Evolutionary conservation across 2,329 filamentous ascomycete genomes (phyloP).

Genomic region (Neurospora crassa): DNA sequence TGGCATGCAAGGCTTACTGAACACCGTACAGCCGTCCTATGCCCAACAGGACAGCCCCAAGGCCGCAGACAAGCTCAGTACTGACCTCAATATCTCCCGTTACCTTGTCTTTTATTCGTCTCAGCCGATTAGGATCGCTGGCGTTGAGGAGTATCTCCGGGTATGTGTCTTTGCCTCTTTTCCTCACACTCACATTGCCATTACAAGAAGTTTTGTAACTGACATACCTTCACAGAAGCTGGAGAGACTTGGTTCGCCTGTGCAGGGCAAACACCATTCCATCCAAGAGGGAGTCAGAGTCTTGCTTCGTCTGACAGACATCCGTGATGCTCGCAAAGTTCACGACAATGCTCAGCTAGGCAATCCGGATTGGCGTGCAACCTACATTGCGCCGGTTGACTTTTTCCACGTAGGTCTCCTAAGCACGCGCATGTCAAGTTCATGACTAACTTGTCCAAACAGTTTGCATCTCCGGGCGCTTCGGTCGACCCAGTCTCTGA

Average conservation of each 20-base stretch:
- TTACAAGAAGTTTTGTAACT: background rate
- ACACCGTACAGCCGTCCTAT: slow-evolving; percentile 10
- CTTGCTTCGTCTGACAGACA: slow-evolving; percentile 48
- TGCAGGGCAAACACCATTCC: slow-evolving; percentile 29
- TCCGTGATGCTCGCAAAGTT: slow-evolving; percentile 47
- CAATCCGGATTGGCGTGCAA: slow-evolving; percentile 36
- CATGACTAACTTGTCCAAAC: background rate
- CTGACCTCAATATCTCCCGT: slow-evolving; percentile 35
- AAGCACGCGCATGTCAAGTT: background rate
- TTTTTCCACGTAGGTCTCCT: slow-evolving; percentile 29
- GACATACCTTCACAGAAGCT: slow-evolving; percentile 28
- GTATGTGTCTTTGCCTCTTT: slow-evolving; percentile 25
- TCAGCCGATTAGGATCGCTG: slow-evolving; percentile 22
- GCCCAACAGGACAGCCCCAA: slow-evolving; percentile 17
- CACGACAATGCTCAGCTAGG: slow-evolving; percentile 35
- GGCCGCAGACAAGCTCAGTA: slow-evolving; percentile 32
- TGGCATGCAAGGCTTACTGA: background rate
- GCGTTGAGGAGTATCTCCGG: slow-evolving; percentile 34
- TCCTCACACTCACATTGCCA: background rate
- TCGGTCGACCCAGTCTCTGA: slow-evolving; percentile 35
- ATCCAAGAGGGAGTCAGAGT: slow-evolving; percentile 31
- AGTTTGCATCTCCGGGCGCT: slow-evolving; percentile 23
- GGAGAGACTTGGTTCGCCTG: slow-evolving; percentile 24
- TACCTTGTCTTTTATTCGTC: slow-evolving; percentile 32
- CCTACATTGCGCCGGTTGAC: slow-evolving; percentile 34